Conservation (phyloP, 2,329 filamentous ascomycete genomes). For the Fusarium coicis region DNA sequence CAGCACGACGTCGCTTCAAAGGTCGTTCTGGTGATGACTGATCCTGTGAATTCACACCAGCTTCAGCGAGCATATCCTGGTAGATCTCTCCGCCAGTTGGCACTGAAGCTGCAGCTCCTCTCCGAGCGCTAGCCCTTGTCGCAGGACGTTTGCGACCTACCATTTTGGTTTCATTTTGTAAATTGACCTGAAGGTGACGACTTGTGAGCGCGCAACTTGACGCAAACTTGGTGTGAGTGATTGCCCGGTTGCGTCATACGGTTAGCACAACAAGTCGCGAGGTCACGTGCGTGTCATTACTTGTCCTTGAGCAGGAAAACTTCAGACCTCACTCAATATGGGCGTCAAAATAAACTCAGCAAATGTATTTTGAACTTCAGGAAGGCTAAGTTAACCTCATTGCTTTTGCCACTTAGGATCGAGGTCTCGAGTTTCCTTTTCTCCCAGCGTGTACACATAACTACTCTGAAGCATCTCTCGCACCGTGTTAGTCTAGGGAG, state of each 20-base stretch:
- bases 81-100: conserved; percentile 55
- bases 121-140: conserved; percentile 38
- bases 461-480: background rate
- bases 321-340: background rate
- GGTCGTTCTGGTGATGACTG: conserved; percentile 52
- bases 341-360: background rate
- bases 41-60: conserved; percentile 50
- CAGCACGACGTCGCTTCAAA: conserved; percentile 52
- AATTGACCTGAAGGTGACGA: background rate
- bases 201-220: conserved; percentile 7
- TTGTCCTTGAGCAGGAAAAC: background rate
- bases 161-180: conserved; percentile 41
- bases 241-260: conserved; percentile 43
- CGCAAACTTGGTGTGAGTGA: conserved; percentile 29
- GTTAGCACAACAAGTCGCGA: conserved; percentile 22
- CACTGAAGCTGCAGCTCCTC: conserved; percentile 16
- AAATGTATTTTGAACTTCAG: background rate
- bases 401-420: background rate
- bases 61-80: conserved; percentile 61
- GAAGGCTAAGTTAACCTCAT: background rate
- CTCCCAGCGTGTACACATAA: background rate
- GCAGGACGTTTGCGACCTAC: conserved; percentile 46
- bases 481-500: background rate
- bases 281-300: conserved; percentile 21
- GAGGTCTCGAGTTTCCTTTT: background rate